These are phyloP conservation scores for Kodamaea neixiangensis DNA, from an alignment of 805 yeast species.

Conservation along the genomic window DNA sequence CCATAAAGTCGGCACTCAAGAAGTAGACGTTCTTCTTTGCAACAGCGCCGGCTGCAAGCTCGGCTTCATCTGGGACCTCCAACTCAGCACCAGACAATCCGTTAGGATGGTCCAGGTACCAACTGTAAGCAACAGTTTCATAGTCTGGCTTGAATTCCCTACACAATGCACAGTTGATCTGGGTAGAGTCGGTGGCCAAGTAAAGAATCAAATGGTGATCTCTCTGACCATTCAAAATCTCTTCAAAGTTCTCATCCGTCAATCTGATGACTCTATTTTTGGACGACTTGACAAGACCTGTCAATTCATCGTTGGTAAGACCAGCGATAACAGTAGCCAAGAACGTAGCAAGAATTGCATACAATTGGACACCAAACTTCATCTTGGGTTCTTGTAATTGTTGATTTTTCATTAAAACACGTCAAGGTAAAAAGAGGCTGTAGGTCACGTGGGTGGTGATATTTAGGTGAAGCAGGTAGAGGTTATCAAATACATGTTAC, in stretches of 20 bases:
- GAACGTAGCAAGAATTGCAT: constrained; percentile 12
- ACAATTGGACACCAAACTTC: constrained; percentile 13
- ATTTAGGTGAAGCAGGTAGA: neutral
- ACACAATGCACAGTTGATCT: constrained; percentile 79
- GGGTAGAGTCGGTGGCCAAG: constrained; percentile 72
- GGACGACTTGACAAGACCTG: constrained; percentile 17
- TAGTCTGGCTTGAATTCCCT: constrained; percentile 65
- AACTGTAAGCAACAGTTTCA: constrained; percentile 59
- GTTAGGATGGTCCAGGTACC: constrained; percentile 53
- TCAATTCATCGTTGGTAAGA: constrained; percentile 25
- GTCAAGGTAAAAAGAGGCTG: constrained; percentile 1
- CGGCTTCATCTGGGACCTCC: constrained; percentile 34
- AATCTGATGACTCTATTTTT: constrained; percentile 21
- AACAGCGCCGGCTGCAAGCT: constrained; percentile 9
- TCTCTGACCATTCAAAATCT: constrained; percentile 60
- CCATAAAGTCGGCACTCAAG: constrained; percentile 70
- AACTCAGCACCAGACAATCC: constrained; percentile 38
- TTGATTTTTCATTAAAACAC: constrained; percentile 11
- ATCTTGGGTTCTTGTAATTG: constrained; percentile 8
- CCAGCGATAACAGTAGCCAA: constrained; percentile 23
- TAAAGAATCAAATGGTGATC: constrained; percentile 67
- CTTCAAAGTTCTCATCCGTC: constrained; percentile 61
- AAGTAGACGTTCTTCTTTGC: constrained; percentile 53
- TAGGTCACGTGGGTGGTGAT: neutral
- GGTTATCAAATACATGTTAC: neutral